Percentiles rank a stretch among this genome's conserved stretches.
phyloP scores from a whole-genome alignment of 2,329 filamentous ascomycete species.

The Fusarium sp. region DNA sequence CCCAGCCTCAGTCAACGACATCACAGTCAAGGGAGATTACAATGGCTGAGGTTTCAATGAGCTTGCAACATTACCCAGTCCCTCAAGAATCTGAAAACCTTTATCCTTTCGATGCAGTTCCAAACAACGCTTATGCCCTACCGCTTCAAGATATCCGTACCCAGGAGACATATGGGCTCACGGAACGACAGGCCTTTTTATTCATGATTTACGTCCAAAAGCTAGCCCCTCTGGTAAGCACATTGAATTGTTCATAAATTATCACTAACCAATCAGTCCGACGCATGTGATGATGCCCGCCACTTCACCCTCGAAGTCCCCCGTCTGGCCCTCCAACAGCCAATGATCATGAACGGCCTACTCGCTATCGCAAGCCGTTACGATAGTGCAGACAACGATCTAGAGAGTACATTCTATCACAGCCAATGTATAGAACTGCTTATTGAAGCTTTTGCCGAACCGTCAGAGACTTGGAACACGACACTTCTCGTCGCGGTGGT shows the following conservation, averaged over 20 bases:
- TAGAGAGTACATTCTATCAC: slow-evolving; percentile 15
- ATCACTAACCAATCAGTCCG: not conserved
- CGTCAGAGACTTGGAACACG: not conserved
- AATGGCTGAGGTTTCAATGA: not conserved
- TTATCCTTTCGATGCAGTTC: not conserved
- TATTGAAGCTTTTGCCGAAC: not conserved
- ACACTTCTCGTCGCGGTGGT: slow-evolving; percentile 3
- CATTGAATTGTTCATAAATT: fast-evolving
- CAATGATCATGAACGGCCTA: slow-evolving; percentile 17
- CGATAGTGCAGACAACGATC: not conserved
- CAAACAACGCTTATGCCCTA: not conserved
- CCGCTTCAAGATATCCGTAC: not conserved
- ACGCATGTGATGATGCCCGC: slow-evolving; percentile 1
- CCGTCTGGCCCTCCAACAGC: not conserved
- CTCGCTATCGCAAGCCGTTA: slow-evolving; percentile 17
- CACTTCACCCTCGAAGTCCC: slow-evolving; percentile 18
- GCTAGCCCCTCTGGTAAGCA: not conserved
- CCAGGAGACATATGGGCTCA: not conserved
- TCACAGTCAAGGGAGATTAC: not conserved
- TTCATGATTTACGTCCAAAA: slow-evolving; percentile 22
- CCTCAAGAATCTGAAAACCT: not conserved
- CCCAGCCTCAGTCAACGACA: not conserved
- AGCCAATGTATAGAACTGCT: slow-evolving; percentile 1
- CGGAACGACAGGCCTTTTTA: slow-evolving; percentile 1
- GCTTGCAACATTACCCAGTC: not conserved